Evolutionary conservation across 225 moss, liverwort and hornwort genomes (phyloP).

Genomic region (Sphagnum contortum): DNA sequence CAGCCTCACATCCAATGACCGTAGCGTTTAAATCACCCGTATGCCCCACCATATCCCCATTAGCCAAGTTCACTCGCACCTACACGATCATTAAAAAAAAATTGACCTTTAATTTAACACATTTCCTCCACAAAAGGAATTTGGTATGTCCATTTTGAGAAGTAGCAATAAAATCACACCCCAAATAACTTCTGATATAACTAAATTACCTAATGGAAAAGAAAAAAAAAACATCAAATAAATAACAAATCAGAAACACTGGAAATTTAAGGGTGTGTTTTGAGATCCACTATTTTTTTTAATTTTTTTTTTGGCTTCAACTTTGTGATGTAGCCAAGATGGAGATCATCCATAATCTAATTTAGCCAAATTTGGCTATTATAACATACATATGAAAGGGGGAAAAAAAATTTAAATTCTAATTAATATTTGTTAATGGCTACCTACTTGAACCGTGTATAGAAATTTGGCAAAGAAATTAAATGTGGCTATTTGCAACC

Average conservation of each 20-base stretch:
- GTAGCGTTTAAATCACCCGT: slow-evolving; percentile 56
- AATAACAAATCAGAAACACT: no score
- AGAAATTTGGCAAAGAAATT: neutral
- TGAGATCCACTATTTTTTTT: no score
- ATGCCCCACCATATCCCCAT: slow-evolving; percentile 62
- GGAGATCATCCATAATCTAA: neutral
- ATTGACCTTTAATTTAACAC: no score
- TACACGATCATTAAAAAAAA: slow-evolving; percentile 1
- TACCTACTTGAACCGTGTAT: neutral
- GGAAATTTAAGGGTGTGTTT: neutral
- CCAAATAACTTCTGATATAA: neutral
- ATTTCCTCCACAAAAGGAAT: slow-evolving; percentile 2
- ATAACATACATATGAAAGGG: neutral
- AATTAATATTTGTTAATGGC: neutral
- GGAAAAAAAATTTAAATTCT: neutral
- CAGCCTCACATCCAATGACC: slow-evolving; percentile 34
- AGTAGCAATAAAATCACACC: neutral
- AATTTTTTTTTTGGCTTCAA: neutral
- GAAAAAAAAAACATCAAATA: no score
- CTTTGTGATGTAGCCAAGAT: neutral
- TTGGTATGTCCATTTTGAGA: neutral
- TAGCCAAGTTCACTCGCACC: slow-evolving; percentile 59
- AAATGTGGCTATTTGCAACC: neutral
- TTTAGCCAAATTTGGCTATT: neutral
- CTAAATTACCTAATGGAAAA: neutral